A percentile compares a stretch with the other conserved stretches of the same genome.
Evolutionary conservation across 495 filamentous ascomycete genomes (phyloP).

Genomic region (Geoglossum glabrum): DNA sequence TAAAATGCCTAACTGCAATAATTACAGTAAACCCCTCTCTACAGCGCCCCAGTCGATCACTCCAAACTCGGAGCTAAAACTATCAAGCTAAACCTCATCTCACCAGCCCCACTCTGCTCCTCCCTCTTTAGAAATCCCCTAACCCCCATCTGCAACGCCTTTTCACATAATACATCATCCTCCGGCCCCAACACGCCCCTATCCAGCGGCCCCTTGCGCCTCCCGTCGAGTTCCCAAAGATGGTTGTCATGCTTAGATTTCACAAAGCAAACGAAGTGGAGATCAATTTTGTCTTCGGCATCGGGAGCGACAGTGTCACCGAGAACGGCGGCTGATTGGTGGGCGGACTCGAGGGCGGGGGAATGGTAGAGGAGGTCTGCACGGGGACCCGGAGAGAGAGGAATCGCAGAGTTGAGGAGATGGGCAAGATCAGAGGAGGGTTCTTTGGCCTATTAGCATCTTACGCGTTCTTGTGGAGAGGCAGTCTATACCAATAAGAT

Average conservation of each 20-base stretch:
- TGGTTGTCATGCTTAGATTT: conserved; percentile 42
- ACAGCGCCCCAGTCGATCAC: conserved; percentile 13
- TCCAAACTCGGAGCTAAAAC: conserved; percentile 47
- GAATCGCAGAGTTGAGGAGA: conserved; percentile 14
- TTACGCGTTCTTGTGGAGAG: too few relatives aligned
- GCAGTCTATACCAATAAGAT: conserved; percentile 23
- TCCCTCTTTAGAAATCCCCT: conserved; percentile 43
- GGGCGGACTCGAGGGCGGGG: conserved; percentile 46
- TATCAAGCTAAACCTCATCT: conserved; percentile 54
- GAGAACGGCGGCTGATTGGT: conserved; percentile 43
- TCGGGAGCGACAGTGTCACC: conserved; percentile 55
- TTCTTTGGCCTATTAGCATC: too few relatives aligned
- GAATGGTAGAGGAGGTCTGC: conserved; percentile 56
- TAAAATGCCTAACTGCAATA: not conserved
- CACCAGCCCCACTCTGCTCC: conserved; percentile 24
- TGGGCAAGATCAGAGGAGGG: conserved; percentile 16
- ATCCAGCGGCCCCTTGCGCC: conserved; percentile 47
- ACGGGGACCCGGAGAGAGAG: conserved; percentile 33
- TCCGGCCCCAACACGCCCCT: conserved; percentile 29
- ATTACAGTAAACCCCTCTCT: not conserved
- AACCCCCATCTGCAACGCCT: conserved; percentile 38
- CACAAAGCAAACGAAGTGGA: conserved; percentile 72
- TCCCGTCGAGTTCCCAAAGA: conserved; percentile 74
- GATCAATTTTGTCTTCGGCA: conserved; percentile 11
- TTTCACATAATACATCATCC: conserved; percentile 52